Conservation (phyloP, 2,329 filamentous ascomycete species). For the Gnomoniopsis smithogilvyi region DNA sequence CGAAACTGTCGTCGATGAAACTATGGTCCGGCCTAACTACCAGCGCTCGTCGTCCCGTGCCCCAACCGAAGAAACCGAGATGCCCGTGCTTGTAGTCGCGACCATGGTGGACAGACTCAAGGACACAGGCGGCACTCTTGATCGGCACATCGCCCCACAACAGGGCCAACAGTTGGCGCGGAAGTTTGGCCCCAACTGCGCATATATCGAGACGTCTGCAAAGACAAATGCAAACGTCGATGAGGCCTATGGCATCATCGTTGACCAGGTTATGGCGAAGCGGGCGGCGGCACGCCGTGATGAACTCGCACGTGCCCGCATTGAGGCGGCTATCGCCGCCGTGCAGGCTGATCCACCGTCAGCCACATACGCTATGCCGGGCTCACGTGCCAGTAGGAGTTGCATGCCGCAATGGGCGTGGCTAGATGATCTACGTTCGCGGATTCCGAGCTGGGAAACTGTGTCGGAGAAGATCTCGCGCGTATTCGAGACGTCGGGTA, state of each 20-base stretch:
- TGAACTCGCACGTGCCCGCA: neutral
- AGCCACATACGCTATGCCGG: neutral
- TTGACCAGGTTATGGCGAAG: slow-evolving; percentile 9
- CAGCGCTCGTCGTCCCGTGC: neutral
- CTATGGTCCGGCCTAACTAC: neutral
- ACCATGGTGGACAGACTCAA: slow-evolving; percentile 5
- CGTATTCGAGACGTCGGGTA: neutral
- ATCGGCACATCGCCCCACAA: slow-evolving; percentile 1
- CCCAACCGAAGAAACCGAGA: neutral
- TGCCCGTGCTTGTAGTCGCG: slow-evolving; percentile 10
- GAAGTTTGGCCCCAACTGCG: slow-evolving; percentile 7
- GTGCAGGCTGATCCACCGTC: neutral
- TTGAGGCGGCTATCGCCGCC: neutral
- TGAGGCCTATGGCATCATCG: slow-evolving; percentile 10
- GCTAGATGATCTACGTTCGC: neutral
- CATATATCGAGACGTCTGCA: slow-evolving; percentile 13
- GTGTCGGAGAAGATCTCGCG: neutral
- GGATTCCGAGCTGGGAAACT: neutral
- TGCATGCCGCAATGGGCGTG: slow-evolving; percentile 5
- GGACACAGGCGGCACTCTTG: slow-evolving; percentile 5
- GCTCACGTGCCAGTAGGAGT: neutral
- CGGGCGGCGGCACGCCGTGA: neutral
- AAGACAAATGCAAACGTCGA: slow-evolving; percentile 13
- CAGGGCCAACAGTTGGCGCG: slow-evolving; percentile 9
- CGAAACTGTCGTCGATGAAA: neutral